Base-by-base conservation (phyloP, 1,284 basidiomycete species). In the Coriolopsis trogii region DNA sequence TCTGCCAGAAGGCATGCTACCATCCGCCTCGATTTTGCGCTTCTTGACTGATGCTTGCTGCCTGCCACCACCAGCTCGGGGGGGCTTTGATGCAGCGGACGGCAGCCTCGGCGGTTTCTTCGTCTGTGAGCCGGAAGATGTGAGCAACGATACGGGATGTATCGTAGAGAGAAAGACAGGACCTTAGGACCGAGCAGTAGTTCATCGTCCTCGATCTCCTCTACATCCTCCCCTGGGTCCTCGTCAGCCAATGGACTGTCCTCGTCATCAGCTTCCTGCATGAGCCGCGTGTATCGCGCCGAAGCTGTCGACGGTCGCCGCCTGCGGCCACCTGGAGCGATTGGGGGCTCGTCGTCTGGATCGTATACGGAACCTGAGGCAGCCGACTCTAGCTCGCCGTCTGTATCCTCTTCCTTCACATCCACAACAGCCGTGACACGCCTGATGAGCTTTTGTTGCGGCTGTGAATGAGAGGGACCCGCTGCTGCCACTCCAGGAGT, bases 381-480 rank as follows among this genome's bases (percentile, higher is more conserved):
- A 15, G 49, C 55, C 2, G 56, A 57, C 28, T 53, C 61, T 7
- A 43, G 37, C 16, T 63, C 61, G 13, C 23, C 61, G 3, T 62
- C 67, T 31, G 56, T 56, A 21, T 78, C 76, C 52, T 78, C 74
- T 54, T 78, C 69, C 16, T 74, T 76, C 3, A 75, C 67, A 41
- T 78, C 67, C 16, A 78, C 66, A 3, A 75, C 63, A 26, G 77
- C 74, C 5, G 73, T 71, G 16, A 79, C 77, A 13, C 74, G 74
- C 18, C 76, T 72, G 24, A 78, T 67, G 18, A 77, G 47, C 23
- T 59, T 59, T 37, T 69, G 62, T 20, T 57, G 50, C 10, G 54
- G 59, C 20, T 55, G 58, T 12, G 54, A 46, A 36, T 54, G 51
- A 8, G 47, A 44, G 3, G 45, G 54, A 1, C 53, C 46, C 5